Conservation (phyloP, 495 filamentous ascomycete species). For the Penicillium cataractarum region DNA sequence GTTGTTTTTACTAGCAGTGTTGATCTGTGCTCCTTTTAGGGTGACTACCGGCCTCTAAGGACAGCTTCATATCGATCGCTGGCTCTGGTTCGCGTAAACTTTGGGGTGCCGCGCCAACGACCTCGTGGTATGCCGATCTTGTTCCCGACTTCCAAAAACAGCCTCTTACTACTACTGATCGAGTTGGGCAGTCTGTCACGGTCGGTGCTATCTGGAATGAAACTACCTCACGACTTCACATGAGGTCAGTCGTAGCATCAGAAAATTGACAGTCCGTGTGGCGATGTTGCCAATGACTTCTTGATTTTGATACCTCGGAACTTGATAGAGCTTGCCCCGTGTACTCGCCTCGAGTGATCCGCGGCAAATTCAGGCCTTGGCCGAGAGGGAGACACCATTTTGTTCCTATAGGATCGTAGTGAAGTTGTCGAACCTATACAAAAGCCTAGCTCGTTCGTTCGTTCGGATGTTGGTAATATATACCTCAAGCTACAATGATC, state of each 20-base stretch:
- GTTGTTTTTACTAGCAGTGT: not conserved
- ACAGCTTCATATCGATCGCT: not conserved
- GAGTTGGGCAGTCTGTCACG: not conserved
- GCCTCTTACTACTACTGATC: not conserved
- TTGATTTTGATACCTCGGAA: not conserved
- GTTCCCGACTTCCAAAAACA: not conserved
- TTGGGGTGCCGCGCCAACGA: not conserved
- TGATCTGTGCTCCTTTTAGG: not conserved
- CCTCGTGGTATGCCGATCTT: not conserved
- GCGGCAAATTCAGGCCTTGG: not conserved
- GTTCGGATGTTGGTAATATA: not conserved
- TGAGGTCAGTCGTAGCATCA: not conserved
- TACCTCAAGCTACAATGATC: not conserved
- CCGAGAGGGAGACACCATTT: not conserved
- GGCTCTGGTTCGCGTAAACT: not conserved
- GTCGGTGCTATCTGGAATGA: not conserved
- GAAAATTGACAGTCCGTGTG: not conserved
- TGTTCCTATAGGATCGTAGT: not conserved
- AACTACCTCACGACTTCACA: not conserved
- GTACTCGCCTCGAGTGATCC: not conserved
- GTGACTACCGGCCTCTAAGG: not conserved
- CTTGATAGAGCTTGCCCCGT: not conserved
- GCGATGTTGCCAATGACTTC: not conserved
- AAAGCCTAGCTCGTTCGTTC: not conserved
- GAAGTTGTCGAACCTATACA: not conserved